These are phyloP conservation scores for Salmacisia buchloeana DNA, from an alignment of 1,284 basidiomycete genomes.

Conservation along the genomic window DNA sequence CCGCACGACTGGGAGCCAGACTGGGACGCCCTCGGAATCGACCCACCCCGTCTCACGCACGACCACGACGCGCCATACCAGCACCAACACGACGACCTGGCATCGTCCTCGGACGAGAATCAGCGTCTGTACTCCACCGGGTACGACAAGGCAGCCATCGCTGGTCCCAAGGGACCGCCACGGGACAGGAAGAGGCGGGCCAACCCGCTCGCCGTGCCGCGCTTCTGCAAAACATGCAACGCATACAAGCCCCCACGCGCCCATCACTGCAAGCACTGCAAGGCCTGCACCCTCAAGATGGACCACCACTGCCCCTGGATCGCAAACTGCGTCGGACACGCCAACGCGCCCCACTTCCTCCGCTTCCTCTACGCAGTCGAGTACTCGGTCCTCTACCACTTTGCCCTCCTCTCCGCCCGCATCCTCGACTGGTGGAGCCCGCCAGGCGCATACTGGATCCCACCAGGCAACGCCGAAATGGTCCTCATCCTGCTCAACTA, in stretches of 20 bases:
- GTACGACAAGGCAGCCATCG: no score
- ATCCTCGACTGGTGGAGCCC: constrained; percentile 36
- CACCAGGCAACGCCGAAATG: constrained; percentile 66
- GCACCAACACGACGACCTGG: neutral
- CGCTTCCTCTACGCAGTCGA: constrained; percentile 89
- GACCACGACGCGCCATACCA: neutral
- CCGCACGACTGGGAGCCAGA: constrained; percentile 36
- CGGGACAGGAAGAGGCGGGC: neutral
- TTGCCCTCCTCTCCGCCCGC: constrained; percentile 26
- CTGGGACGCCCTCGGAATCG: constrained; percentile 19
- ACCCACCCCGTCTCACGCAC: neutral
- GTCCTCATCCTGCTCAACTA: constrained; percentile 84
- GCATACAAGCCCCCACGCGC: constrained; percentile 46
- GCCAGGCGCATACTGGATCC: constrained; percentile 56
- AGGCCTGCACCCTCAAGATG: constrained; percentile 44
- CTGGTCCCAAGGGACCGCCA: no score
- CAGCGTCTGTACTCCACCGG: no score
- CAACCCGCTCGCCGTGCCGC: constrained; percentile 19
- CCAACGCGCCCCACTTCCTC: constrained; percentile 83
- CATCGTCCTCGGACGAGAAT: neutral
- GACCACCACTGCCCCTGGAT: constrained; percentile 57
- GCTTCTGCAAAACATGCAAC: constrained; percentile 43
- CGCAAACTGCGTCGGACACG: constrained; percentile 76
- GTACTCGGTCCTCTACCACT: constrained; percentile 60
- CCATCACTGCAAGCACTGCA: constrained; percentile 49